Conservation (phyloP, 495 filamentous ascomycete species). For the Tuber borchii region DNA sequence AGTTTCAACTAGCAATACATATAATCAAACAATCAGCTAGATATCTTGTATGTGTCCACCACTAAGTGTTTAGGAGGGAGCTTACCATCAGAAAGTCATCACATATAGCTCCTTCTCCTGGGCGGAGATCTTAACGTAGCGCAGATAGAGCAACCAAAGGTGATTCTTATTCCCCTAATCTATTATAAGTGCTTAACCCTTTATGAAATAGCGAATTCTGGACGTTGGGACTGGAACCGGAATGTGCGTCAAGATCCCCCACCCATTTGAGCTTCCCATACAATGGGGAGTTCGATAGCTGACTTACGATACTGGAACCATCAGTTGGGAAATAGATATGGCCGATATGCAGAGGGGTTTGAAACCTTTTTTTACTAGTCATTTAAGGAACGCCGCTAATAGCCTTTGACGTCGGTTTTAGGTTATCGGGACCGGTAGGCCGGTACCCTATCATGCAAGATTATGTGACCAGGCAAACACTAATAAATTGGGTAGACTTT, state of each 20-base stretch:
- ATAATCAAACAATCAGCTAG: slow-evolving; percentile 36
- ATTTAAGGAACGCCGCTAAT: background rate
- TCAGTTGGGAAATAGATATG: slow-evolving; percentile 37
- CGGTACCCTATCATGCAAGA: background rate
- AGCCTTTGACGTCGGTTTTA: background rate
- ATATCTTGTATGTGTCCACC: slow-evolving; percentile 28
- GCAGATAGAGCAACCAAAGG: slow-evolving; percentile 21
- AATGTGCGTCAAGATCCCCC: slow-evolving; percentile 19
- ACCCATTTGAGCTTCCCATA: background rate
- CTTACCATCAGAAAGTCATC: slow-evolving; percentile 28
- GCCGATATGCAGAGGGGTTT: slow-evolving; percentile 31
- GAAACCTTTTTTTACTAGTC: background rate
- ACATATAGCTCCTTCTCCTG: slow-evolving; percentile 32
- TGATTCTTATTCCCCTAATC: slow-evolving; percentile 7
- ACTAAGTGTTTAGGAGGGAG: background rate
- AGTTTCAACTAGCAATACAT: slow-evolving; percentile 7
- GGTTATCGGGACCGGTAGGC: slow-evolving; percentile 34
- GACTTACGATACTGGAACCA: background rate
- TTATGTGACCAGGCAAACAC: background rate
- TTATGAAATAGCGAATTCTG: slow-evolving; percentile 26
- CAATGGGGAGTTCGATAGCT: background rate
- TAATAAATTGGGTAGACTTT: slow-evolving; percentile 28
- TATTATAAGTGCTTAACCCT: too few species aligned
- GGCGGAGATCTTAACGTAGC: slow-evolving; percentile 30
- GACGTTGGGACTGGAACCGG: slow-evolving; percentile 40